phyloP scores from a whole-genome alignment of 345 rosid species.

The Geranium brycei region DNA sequence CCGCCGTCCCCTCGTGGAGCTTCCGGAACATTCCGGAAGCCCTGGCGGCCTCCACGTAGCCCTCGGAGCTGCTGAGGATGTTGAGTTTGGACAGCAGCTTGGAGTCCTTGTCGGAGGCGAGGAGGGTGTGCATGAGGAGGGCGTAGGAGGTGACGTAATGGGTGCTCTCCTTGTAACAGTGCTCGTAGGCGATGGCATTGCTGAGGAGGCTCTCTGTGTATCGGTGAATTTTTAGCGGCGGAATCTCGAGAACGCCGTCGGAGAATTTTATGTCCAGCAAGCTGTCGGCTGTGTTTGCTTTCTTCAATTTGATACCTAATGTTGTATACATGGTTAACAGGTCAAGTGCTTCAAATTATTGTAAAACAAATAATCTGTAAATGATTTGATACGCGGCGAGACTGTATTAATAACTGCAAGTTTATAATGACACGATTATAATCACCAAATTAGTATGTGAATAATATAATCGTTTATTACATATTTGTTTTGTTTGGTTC shows the following conservation, averaged over 20 bases:
- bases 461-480: no score
- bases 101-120: constrained; percentile 20
- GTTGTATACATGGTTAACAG: no score
- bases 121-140: constrained; percentile 21
- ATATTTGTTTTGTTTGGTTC: no score
- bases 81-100: constrained; percentile 14
- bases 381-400: no score
- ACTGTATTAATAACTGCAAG: no score
- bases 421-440: no score
- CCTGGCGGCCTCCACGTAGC: background rate
- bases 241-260: constrained; percentile 31
- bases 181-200: constrained; percentile 39
- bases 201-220: constrained; percentile 32
- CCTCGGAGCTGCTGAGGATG: constrained; percentile 18
- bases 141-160: constrained; percentile 34
- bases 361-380: no score
- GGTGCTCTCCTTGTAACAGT: constrained; percentile 6
- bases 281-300: constrained; percentile 12
- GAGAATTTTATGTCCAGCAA: constrained; percentile 29
- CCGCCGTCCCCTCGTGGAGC: constrained; percentile 12
- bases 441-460: no score
- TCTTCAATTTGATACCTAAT: constrained; percentile 29
- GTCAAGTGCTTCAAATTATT: no score
- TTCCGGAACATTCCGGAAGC: constrained; percentile 16
- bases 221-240: constrained; percentile 16